These are phyloP conservation scores for Beauveria varroae DNA, from an alignment of 2,329 filamentous ascomycete genomes.

Conservation along the genomic window DNA sequence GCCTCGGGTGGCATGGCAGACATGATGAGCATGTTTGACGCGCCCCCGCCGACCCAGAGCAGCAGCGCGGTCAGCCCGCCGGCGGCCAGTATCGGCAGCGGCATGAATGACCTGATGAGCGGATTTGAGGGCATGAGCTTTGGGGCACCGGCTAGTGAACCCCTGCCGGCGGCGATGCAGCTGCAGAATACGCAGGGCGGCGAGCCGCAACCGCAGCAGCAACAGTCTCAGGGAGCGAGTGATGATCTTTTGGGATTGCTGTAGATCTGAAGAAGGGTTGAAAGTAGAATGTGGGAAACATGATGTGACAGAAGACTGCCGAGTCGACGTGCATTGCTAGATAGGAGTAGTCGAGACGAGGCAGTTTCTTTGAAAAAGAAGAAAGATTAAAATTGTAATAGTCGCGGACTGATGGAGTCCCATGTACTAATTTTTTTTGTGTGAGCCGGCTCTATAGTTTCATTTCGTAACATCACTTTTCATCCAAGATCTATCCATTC, in stretches of 20 bases:
- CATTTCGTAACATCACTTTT: background rate
- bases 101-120: constrained; percentile 82
- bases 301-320: too few species aligned
- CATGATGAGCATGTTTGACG: constrained; percentile 65
- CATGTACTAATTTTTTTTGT: background rate
- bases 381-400: constrained; percentile 5
- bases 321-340: background rate
- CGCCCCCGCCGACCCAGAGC: constrained; percentile 48
- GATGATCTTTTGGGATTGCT: constrained; percentile 50
- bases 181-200: constrained; percentile 31
- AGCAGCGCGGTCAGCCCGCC: constrained; percentile 25
- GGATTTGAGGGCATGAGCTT: constrained; percentile 80
- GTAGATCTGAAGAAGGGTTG: constrained; percentile 20
- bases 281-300: constrained; percentile 6
- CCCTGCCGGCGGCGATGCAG: constrained; percentile 57
- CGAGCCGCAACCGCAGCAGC: constrained; percentile 12
- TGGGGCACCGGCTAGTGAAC: constrained; percentile 50
- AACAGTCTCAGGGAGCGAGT: constrained; percentile 48
- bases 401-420: background rate
- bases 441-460: background rate
- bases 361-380: background rate
- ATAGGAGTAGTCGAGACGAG: background rate
- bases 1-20: constrained; percentile 47
- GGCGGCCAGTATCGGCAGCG: constrained; percentile 40
- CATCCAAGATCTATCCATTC: background rate